phyloP scores from a whole-genome alignment of 176 grass and related monocot genomes.

The Luzula sylvatica region DNA sequence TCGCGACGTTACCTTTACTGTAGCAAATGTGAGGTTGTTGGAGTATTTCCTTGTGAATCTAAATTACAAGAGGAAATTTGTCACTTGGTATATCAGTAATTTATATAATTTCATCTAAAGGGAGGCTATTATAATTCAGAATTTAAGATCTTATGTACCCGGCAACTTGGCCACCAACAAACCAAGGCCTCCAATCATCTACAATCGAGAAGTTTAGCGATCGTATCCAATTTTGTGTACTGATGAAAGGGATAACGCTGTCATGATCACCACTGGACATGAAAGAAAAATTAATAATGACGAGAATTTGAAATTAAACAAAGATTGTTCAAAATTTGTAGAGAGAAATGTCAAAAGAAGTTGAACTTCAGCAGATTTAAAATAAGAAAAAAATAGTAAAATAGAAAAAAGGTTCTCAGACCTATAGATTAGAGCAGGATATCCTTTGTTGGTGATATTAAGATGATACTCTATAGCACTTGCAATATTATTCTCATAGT shows the following conservation, averaged over 20 bases:
- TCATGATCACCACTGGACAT: slow-evolving; percentile 55
- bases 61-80: background rate
- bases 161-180: slow-evolving; percentile 46
- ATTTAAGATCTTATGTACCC: slow-evolving; percentile 25
- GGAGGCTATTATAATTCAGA: too few relatives aligned
- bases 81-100: too few relatives aligned
- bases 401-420: background rate
- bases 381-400: background rate
- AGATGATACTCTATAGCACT: slow-evolving; percentile 31
- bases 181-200: slow-evolving; percentile 56
- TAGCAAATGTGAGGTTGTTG: slow-evolving; percentile 74
- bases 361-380: too few relatives aligned
- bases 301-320: too few relatives aligned
- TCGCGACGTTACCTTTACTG: slow-evolving; percentile 42
- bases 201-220: slow-evolving; percentile 39
- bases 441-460: slow-evolving; percentile 35
- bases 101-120: too few relatives aligned
- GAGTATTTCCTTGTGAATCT: slow-evolving; percentile 56
- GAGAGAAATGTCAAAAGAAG: too few relatives aligned
- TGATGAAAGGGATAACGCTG: slow-evolving; percentile 27
- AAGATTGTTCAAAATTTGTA: too few relatives aligned
- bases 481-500: slow-evolving; percentile 27
- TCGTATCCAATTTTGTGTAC: slow-evolving; percentile 51
- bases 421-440: slow-evolving; percentile 57
- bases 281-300: background rate